Percentiles rank a stretch among this genome's conserved stretches.
Evolutionary conservation across 2,329 filamentous ascomycete genomes (phyloP).

Genomic region (Gremmenia infestans): DNA sequence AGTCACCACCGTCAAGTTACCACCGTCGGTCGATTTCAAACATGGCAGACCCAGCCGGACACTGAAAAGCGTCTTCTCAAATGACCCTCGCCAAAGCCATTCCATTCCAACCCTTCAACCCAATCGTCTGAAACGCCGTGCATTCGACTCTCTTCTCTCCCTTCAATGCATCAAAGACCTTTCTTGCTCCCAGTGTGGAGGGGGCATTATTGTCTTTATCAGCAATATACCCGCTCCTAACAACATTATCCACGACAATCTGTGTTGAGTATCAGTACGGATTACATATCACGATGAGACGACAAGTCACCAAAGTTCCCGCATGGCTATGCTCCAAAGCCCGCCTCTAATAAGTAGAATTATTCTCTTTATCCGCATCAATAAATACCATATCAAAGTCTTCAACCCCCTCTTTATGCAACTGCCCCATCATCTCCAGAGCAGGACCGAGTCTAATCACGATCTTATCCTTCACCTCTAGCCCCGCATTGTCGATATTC

Average conservation of each 20-base stretch:
- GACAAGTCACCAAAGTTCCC: constrained; percentile 36
- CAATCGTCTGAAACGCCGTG: constrained; percentile 16
- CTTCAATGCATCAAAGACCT: constrained; percentile 16
- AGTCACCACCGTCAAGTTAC: background rate
- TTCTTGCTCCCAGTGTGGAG: constrained; percentile 5
- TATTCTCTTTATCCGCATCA: constrained; percentile 48
- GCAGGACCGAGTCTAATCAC: constrained; percentile 43
- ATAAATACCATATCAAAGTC: constrained; percentile 51
- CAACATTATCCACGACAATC: constrained; percentile 51
- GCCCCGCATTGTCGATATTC: constrained; percentile 35
- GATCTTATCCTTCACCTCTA: constrained; percentile 41
- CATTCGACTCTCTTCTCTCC: constrained; percentile 15
- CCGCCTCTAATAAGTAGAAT: constrained; percentile 40
- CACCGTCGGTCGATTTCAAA: background rate
- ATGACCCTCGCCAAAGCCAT: constrained; percentile 14
- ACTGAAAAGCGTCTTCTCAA: constrained; percentile 6
- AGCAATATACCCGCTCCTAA: constrained; percentile 43
- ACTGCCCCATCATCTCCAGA: constrained; percentile 32
- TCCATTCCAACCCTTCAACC: constrained; percentile 18
- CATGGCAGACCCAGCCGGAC: background rate
- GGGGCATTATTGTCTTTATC: constrained; percentile 30
- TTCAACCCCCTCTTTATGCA: constrained; percentile 31
- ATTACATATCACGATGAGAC: background rate
- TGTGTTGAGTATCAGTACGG: background rate
- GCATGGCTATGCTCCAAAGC: constrained; percentile 39